Evolutionary conservation across 2,329 filamentous ascomycete species (phyloP), one percentile per base, ranked within the genome.

Genomic region (Hypoxylon sp.): DNA sequence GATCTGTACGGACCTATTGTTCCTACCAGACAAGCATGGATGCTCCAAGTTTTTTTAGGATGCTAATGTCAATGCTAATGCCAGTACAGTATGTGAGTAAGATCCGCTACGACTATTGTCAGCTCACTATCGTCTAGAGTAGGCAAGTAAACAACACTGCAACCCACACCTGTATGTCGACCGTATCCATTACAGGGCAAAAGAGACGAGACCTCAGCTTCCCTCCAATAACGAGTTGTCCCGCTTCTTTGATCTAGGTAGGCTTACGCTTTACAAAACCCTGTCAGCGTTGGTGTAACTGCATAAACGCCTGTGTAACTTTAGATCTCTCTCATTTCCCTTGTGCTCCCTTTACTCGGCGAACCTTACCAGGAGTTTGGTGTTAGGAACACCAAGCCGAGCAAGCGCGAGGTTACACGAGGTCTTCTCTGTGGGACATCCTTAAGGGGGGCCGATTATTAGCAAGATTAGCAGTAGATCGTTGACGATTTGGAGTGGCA

Each of bases 241-340:
- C 28, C 24, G 43, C 28, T 34, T 58, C 55, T 7, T 26, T 26
- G 7, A 7, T 26, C 24, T 26, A 26, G 24, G 24, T 4, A 49
- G 39, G 47, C 55, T 67, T 61, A 64, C 57, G 46, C 59, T 44
- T 46, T 64, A 64, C 55, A 57, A 24, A 32, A 15, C 41, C 39
- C 41, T 30, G 47, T 32, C 49, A 50, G 30, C 28, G 39, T 39
- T 44, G 32, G 64, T 63, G 65, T 65, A 65, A 68, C 65, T 39
- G 30, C 20, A 32, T 58, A 65, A 56, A 65, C 65, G 65, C 65
- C 55, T 15, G 65, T 68, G 59, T 65, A 61, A 68, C 62, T 56
- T n/a, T 4, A 49, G 22, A 4, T 43, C 17, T 28, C 57, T 56
- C 50, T 17, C 19, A 46, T 15, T 26, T 24, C 19, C 19, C 22